A percentile compares a stretch with the other conserved stretches of the same genome.
Evolutionary conservation across 805 yeast genomes (phyloP).

Genomic region (Zygosaccharomyces siamensis): DNA sequence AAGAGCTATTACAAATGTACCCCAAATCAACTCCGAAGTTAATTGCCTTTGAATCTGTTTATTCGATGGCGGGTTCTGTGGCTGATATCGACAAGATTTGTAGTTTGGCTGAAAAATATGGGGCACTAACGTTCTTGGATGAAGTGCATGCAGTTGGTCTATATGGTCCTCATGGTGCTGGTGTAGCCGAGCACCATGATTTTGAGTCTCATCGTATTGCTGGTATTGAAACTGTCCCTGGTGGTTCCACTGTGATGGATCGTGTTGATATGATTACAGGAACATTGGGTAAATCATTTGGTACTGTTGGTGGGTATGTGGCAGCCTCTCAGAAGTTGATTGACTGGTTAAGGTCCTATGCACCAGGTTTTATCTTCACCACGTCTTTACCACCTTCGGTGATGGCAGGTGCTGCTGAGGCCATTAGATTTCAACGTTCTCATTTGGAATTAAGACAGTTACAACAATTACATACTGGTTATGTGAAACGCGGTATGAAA

Average conservation of each 20-base stretch:
- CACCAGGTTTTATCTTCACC: conserved; percentile 97
- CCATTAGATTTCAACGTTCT: conserved; percentile 77
- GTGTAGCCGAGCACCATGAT: conserved; percentile 96
- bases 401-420: conserved; percentile 91
- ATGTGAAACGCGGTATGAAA: conserved; percentile 69
- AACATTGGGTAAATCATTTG: conserved; percentile 94
- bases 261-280: conserved; percentile 96
- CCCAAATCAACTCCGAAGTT: conserved; percentile 89
- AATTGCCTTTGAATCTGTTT: conserved; percentile 95
- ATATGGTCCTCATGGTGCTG: conserved; percentile 99
- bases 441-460: conserved; percentile 71
- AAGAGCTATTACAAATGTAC: conserved; percentile 65
- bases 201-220: conserved; percentile 72
- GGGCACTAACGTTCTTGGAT: conserved; percentile 93
- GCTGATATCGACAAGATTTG: conserved; percentile 91
- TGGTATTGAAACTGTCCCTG: conserved; percentile 53
- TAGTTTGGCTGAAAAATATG: conserved; percentile 94
- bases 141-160: conserved; percentile 99
- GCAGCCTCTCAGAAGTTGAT: conserved; percentile 80
- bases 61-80: conserved; percentile 97
- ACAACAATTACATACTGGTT: conserved; percentile 82
- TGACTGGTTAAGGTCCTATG: conserved; percentile 94
- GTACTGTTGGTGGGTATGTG: conserved; percentile 95
- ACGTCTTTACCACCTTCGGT: conserved; percentile 96
- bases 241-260: conserved; percentile 61